Evolutionary conservation across 2,329 filamentous ascomycete genomes (phyloP).

Genomic region (Talaromyces piceae): DNA sequence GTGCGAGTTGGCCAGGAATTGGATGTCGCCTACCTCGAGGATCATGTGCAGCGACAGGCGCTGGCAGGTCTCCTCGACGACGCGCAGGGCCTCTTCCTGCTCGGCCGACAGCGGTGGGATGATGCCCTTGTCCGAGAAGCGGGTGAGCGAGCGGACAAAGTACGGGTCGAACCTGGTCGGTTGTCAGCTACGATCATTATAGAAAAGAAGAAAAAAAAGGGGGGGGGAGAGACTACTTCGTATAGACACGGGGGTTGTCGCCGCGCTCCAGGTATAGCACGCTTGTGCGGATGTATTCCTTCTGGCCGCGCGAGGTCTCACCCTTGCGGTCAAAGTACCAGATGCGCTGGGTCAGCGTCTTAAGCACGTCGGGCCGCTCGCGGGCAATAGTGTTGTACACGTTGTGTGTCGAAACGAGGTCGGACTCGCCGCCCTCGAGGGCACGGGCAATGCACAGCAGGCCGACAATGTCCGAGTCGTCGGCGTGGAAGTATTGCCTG

Average conservation of each 20-base stretch:
- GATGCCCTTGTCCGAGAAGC: conserved; percentile 65
- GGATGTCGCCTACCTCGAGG: conserved; percentile 78
- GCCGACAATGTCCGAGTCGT: conserved; percentile 76
- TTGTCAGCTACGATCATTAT: no score
- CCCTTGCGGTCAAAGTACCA: conserved; percentile 95
- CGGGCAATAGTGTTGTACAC: conserved; percentile 74
- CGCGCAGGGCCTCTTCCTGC: conserved; percentile 59
- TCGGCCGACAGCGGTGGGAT: conserved; percentile 65
- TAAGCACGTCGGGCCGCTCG: conserved; percentile 70
- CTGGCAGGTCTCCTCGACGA: conserved; percentile 71
- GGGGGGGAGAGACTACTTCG: conserved; percentile 45
- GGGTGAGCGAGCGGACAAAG: conserved; percentile 66
- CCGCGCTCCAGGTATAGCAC: conserved; percentile 71
- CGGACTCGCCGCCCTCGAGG: conserved; percentile 74
- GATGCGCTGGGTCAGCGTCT: conserved; percentile 65
- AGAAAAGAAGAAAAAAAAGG: background rate
- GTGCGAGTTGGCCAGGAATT: conserved; percentile 75
- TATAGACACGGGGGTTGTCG: conserved; percentile 61
- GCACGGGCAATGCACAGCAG: conserved; percentile 73
- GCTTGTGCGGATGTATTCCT: conserved; percentile 63
- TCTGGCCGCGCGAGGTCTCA: conserved; percentile 65
- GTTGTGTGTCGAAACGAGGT: conserved; percentile 69
- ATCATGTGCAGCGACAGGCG: conserved; percentile 74
- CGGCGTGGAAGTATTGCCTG: conserved; percentile 76
- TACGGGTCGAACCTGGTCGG: conserved; percentile 80